Evolutionary conservation across 306 rosid genomes (phyloP).

Genomic region (Castanea mollissima): DNA sequence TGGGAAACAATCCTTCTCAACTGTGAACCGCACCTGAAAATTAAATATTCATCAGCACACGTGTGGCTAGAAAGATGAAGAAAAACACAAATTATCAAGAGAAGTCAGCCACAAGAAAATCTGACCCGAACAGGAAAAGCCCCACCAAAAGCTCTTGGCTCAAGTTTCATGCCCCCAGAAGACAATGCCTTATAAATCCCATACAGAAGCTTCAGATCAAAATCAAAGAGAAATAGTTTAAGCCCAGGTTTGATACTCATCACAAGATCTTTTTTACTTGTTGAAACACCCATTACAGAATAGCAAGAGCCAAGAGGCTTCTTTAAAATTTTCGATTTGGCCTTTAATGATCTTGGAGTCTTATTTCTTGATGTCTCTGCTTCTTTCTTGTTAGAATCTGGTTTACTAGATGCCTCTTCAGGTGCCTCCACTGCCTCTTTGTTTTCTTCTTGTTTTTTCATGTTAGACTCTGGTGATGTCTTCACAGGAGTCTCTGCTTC

Average conservation of each 20-base stretch:
- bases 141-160: conserved; percentile 85
- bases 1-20: conserved; percentile 76
- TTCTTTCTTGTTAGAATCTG: not conserved
- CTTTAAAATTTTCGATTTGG: conserved; percentile 48
- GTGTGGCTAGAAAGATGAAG: conserved; percentile 7
- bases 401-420: conserved; percentile 1
- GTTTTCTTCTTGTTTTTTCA: not conserved
- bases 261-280: conserved; percentile 57
- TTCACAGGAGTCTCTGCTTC: conserved; percentile 5
- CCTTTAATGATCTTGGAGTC: conserved; percentile 44
- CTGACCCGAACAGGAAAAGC: conserved; percentile 91
- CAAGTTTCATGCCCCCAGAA: conserved; percentile 74
- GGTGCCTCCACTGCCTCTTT: not conserved
- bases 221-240: conserved; percentile 86
- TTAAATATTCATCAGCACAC: conserved; percentile 14
- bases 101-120: conserved; percentile 5
- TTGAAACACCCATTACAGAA: conserved; percentile 76
- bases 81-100: conserved; percentile 2
- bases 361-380: conserved; percentile 26
- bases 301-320: no score
- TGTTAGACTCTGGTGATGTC: conserved; percentile 1
- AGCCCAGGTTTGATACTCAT: conserved; percentile 65
- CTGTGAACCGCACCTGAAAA: conserved; percentile 74
- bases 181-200: conserved; percentile 84
- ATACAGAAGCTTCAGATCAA: conserved; percentile 82